Evolutionary conservation across 2,329 filamentous ascomycete genomes (phyloP).

Genomic region (Diaporthe sp.): DNA sequence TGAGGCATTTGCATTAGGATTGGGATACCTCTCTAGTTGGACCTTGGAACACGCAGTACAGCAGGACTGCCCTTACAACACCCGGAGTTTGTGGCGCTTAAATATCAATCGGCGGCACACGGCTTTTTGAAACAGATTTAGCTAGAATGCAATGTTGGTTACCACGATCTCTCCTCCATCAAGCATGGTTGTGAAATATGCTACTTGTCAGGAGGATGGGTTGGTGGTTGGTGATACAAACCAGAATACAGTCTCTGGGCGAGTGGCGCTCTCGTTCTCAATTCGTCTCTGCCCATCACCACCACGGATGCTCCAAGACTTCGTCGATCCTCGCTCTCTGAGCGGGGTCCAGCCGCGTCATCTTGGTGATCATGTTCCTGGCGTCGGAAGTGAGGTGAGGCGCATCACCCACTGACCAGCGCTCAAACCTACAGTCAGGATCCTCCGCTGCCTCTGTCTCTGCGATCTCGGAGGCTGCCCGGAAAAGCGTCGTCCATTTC

Average conservation of each 20-base stretch:
- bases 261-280: too few species aligned
- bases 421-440: background rate
- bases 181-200: too few species aligned
- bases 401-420: background rate
- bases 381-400: background rate
- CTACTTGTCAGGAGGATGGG: too few species aligned
- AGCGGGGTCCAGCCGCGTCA: background rate
- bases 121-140: slow-evolving; percentile 1
- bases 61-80: slow-evolving; percentile 3
- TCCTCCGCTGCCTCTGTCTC: background rate
- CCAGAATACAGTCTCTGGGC: too few species aligned
- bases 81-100: slow-evolving; percentile 20
- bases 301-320: background rate
- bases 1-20: slow-evolving; percentile 19
- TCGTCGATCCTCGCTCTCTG: background rate
- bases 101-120: slow-evolving; percentile 2
- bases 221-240: too few species aligned
- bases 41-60: background rate
- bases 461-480: background rate
- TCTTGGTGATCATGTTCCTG: background rate
- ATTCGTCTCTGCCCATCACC: background rate
- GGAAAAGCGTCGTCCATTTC: background rate
- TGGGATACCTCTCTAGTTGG: slow-evolving; percentile 18
- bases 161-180: background rate
- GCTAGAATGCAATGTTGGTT: background rate